These are phyloP conservation scores for Basipetospora sp. DNA, from an alignment of 2,329 filamentous ascomycete genomes.

Conservation along the genomic window DNA sequence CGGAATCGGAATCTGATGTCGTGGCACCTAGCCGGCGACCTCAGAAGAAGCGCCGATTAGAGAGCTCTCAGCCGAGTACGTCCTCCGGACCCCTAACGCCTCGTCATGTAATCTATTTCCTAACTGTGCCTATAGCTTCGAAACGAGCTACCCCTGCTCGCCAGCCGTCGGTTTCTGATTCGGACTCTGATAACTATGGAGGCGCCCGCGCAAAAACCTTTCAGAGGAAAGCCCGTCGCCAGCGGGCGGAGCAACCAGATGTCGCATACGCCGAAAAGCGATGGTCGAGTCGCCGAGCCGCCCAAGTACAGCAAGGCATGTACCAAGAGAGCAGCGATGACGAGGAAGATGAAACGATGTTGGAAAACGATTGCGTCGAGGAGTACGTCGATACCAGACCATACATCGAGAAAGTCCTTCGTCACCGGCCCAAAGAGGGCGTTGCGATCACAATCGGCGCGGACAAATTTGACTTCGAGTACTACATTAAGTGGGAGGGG, in stretches of 20 bases:
- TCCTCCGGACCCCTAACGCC: constrained; percentile 7
- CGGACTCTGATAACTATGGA: constrained; percentile 66
- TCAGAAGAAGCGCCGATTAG: constrained; percentile 54
- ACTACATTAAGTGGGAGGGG: constrained; percentile 88
- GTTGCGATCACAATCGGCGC: constrained; percentile 42
- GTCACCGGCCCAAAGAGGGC: constrained; percentile 65
- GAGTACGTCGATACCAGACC: constrained; percentile 64
- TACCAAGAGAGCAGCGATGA: constrained; percentile 56
- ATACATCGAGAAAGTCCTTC: constrained; percentile 80
- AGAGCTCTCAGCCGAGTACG: constrained; percentile 50
- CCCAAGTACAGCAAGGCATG: constrained; percentile 48
- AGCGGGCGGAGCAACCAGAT: constrained; percentile 51
- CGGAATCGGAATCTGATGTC: constrained; percentile 50
- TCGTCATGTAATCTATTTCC: constrained; percentile 9
- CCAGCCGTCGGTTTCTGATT: constrained; percentile 48
- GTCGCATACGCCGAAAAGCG: constrained; percentile 66
- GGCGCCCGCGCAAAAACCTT: constrained; percentile 54
- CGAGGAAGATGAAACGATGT: constrained; percentile 45
- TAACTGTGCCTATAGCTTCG: constrained; percentile 29
- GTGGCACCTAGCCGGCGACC: constrained; percentile 43
- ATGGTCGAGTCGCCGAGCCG: constrained; percentile 77
- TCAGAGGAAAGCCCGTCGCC: constrained; percentile 64
- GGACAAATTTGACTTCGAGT: constrained; percentile 68
- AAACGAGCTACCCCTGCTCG: constrained; percentile 43
- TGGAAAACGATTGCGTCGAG: constrained; percentile 47